Percentiles rank a stretch among this genome's conserved stretches.
These are phyloP conservation scores for Penicillium subrubescens DNA, from an alignment of 495 filamentous ascomycete species.

Conservation along the genomic window DNA sequence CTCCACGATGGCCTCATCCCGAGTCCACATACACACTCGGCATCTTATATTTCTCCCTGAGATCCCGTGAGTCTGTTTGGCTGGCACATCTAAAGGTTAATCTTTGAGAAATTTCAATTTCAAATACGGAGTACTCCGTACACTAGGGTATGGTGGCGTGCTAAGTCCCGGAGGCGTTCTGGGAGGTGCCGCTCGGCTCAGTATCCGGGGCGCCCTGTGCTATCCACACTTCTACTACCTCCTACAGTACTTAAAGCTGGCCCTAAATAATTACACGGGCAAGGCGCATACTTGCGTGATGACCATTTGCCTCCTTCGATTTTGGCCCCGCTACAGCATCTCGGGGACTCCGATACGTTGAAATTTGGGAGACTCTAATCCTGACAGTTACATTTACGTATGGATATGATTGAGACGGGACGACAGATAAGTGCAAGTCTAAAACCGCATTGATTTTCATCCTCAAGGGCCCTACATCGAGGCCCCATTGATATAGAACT, in stretches of 20 bases:
- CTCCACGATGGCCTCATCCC: conserved; percentile 24
- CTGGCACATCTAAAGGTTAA: background rate
- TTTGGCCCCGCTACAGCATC: background rate
- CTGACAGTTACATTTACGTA: background rate
- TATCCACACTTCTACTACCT: too few relatives aligned
- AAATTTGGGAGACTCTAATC: background rate
- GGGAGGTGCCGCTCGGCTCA: background rate
- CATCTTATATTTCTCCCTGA: background rate
- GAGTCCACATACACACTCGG: conserved; percentile 8
- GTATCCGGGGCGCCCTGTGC: background rate
- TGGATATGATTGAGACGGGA: background rate
- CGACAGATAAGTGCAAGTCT: background rate
- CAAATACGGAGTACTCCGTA: background rate
- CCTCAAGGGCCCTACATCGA: background rate
- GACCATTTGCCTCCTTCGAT: conserved; percentile 5
- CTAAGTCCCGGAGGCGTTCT: background rate
- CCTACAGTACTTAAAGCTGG: too few relatives aligned
- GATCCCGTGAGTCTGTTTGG: background rate
- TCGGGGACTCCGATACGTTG: background rate
- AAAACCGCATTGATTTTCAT: background rate
- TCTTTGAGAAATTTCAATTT: background rate
- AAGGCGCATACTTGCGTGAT: conserved; percentile 1
- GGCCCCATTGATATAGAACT: background rate
- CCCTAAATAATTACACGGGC: too few relatives aligned
- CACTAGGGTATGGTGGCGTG: background rate